Evolutionary conservation across 495 filamentous ascomycete species (phyloP).

Genomic region (Penicillium goetzii): DNA sequence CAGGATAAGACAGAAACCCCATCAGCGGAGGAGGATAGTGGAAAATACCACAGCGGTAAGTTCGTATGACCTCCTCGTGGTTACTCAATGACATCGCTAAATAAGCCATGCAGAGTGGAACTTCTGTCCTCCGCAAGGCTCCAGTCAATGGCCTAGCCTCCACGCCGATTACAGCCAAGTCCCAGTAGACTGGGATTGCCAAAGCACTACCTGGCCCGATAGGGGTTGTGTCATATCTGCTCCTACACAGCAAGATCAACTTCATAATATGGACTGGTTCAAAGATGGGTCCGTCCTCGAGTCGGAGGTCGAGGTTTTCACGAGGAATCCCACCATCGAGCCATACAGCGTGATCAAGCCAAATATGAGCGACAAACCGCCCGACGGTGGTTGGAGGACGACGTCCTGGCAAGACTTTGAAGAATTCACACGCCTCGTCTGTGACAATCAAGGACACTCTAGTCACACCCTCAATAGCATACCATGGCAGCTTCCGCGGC

Average conservation of each 20-base stretch:
- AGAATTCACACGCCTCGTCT: slow-evolving; percentile 1
- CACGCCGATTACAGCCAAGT: neutral
- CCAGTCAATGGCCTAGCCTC: neutral
- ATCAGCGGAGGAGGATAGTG: neutral
- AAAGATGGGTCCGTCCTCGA: neutral
- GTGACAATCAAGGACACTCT: neutral
- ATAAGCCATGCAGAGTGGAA: neutral
- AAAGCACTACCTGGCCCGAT: neutral
- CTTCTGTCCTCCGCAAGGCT: neutral
- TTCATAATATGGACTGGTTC: neutral
- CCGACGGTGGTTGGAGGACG: neutral
- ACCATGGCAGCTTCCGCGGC: neutral
- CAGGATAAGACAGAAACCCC: neutral
- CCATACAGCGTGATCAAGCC: neutral
- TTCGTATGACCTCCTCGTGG: neutral
- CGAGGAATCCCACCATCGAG: neutral
- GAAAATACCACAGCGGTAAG: neutral
- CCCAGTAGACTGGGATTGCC: neutral
- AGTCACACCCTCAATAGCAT: neutral
- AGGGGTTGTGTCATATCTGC: neutral
- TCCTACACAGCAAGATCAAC: neutral
- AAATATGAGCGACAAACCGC: neutral
- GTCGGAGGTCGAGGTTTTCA: neutral
- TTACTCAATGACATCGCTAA: neutral
- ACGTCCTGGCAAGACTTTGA: neutral